These are phyloP conservation scores for Geranium rotundifolium DNA, from an alignment of 345 rosid species.

Conservation along the genomic window DNA sequence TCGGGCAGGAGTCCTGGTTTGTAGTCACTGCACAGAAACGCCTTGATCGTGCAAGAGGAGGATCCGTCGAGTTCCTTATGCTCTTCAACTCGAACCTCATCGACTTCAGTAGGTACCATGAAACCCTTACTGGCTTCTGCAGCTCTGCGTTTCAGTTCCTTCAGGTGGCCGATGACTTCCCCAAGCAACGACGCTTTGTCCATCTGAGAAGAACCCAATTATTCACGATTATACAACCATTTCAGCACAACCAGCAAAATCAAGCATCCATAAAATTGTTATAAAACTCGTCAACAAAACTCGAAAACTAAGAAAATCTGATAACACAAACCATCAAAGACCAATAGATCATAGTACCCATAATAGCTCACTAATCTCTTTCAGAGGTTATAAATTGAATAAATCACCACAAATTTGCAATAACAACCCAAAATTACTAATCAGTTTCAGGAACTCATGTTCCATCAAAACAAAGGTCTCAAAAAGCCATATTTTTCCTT, in stretches of 20 bases:
- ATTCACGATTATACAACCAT: too few relatives aligned
- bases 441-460: too few relatives aligned
- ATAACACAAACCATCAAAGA: neutral
- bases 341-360: neutral
- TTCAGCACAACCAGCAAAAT: too few relatives aligned
- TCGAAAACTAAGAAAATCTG: too few relatives aligned
- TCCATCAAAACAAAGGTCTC: too few relatives aligned
- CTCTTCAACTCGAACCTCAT: conserved; percentile 33
- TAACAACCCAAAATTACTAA: too few relatives aligned
- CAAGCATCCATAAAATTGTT: too few relatives aligned
- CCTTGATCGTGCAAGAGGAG: conserved; percentile 18
- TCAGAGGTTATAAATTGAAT: too few relatives aligned
- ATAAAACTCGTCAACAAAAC: too few relatives aligned
- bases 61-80: conserved; percentile 10
- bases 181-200: conserved; percentile 73
- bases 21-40: conserved; percentile 42
- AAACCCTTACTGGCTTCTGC: conserved; percentile 33
- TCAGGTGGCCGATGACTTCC: conserved; percentile 44
- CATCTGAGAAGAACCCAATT: conserved; percentile 24
- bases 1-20: conserved; percentile 37
- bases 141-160: conserved; percentile 38
- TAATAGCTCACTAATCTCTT: too few relatives aligned
- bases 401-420: too few relatives aligned
- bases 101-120: conserved; percentile 46
- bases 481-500: too few relatives aligned